Conservation (phyloP, 768 basidiomycete species). For the Boletus sensibilis region DNA sequence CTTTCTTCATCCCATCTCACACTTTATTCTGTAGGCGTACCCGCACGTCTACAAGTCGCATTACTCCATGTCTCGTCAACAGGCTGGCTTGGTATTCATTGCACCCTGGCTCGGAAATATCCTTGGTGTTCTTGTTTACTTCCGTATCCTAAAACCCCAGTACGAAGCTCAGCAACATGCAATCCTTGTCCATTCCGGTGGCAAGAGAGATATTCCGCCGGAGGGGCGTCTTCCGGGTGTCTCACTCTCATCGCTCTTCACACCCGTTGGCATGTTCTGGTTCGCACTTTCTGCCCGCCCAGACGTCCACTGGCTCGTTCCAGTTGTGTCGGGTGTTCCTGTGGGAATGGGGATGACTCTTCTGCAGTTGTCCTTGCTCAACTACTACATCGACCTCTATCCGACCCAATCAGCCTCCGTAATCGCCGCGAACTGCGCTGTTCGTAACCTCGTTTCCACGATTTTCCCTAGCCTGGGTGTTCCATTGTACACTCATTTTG, state of each 20-base stretch:
- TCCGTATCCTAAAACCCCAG: conserved; percentile 21
- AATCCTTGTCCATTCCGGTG: conserved; percentile 15
- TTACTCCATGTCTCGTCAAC: conserved; percentile 23
- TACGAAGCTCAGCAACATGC: conserved; percentile 18
- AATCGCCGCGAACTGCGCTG: conserved; percentile 23
- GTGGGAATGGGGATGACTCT: conserved; percentile 30
- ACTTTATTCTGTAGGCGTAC: conserved; percentile 10
- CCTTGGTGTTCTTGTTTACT: conserved; percentile 24
- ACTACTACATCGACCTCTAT: conserved; percentile 29
- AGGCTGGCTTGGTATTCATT: conserved; percentile 23
- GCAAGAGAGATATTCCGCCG: conserved; percentile 17
- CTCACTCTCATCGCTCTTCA: conserved; percentile 19
- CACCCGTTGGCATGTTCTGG: conserved; percentile 28
- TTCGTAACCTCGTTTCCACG: conserved; percentile 15
- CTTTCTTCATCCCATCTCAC: background rate
- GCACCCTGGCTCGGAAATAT: conserved; percentile 26
- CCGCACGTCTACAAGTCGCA: conserved; percentile 21
- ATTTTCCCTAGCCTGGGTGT: conserved; percentile 20
- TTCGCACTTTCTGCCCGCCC: conserved; percentile 24
- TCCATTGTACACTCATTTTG: conserved; percentile 18
- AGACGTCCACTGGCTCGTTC: conserved; percentile 21
- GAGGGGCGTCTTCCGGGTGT: conserved; percentile 25
- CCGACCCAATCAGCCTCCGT: conserved; percentile 25
- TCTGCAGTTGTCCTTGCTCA: conserved; percentile 25
- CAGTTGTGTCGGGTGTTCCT: conserved; percentile 26